Conservation (phyloP, 257 asterid species). For the Solanum lignicaule region DNA sequence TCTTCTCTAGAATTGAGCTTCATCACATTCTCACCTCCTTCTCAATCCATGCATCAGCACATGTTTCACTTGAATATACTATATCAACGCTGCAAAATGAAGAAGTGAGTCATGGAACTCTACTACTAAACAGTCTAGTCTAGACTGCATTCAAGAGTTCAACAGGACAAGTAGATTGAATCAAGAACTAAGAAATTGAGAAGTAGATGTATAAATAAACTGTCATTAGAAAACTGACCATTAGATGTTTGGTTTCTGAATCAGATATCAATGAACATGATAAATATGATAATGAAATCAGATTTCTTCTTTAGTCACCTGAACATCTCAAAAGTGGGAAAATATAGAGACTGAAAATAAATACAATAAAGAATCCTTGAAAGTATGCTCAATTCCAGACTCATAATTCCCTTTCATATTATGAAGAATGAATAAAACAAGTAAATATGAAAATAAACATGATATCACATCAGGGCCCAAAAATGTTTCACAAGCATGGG, state of each 20-base stretch:
- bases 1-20: background rate
- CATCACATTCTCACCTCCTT: conserved; percentile 62
- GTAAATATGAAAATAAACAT: background rate
- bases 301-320: background rate
- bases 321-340: background rate
- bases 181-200: background rate
- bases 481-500: background rate
- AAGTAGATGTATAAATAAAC: background rate
- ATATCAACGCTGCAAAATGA: conserved; percentile 63
- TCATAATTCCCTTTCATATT: background rate
- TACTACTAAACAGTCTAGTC: background rate
- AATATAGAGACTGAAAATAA: background rate
- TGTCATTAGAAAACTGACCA: background rate
- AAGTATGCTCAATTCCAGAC: background rate
- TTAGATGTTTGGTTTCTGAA: background rate
- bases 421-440: background rate
- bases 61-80: conserved; percentile 70
- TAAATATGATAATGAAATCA: background rate
- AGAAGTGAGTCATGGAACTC: conserved; percentile 4
- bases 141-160: background rate
- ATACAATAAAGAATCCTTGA: background rate
- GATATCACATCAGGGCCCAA: background rate
- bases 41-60: conserved; percentile 98
- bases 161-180: background rate
- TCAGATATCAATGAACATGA: background rate